Conservation (phyloP, 345 rosid genomes). For the Gynandropsis gynandra region DNA sequence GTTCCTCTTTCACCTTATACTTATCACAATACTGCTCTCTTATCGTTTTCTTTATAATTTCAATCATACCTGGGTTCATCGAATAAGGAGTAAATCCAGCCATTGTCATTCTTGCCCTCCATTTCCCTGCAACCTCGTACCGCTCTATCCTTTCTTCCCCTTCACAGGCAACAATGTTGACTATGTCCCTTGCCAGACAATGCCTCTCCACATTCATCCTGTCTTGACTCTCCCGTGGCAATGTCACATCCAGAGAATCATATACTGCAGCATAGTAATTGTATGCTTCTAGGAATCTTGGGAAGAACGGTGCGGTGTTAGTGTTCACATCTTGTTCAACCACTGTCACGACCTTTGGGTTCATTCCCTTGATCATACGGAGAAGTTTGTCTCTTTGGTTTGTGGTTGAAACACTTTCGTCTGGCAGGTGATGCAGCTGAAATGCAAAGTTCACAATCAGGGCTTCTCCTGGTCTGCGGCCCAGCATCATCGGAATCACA, state of each 20-base stretch:
- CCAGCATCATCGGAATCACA: constrained; percentile 52
- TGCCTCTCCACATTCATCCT: constrained; percentile 52
- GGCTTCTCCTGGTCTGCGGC: constrained; percentile 57
- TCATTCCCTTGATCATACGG: constrained; percentile 55
- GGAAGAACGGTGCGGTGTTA: constrained; percentile 61
- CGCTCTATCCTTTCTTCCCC: constrained; percentile 69
- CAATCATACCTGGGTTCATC: constrained; percentile 44
- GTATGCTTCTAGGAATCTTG: constrained; percentile 49
- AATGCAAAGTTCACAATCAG: constrained; percentile 59
- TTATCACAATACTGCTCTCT: constrained; percentile 41
- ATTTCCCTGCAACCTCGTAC: constrained; percentile 62
- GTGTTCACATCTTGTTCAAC: constrained; percentile 79
- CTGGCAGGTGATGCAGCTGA: constrained; percentile 69
- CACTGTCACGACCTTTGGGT: constrained; percentile 54
- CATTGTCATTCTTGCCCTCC: constrained; percentile 69
- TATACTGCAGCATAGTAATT: constrained; percentile 63
- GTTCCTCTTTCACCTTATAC: constrained; percentile 46
- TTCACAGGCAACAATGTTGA: constrained; percentile 59
- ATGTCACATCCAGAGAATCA: constrained; percentile 54
- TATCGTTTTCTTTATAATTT: constrained; percentile 44
- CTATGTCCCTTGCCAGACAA: constrained; percentile 61
- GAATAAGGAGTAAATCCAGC: constrained; percentile 58
- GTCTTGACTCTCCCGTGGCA: constrained; percentile 44
- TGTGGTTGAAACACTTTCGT: constrained; percentile 58
- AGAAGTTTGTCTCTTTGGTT: constrained; percentile 70